Evolutionary conservation across 2,329 filamentous ascomycete species (phyloP), one percentile per base, ranked within the genome.

Genomic region (Cordyceps cicadae): DNA sequence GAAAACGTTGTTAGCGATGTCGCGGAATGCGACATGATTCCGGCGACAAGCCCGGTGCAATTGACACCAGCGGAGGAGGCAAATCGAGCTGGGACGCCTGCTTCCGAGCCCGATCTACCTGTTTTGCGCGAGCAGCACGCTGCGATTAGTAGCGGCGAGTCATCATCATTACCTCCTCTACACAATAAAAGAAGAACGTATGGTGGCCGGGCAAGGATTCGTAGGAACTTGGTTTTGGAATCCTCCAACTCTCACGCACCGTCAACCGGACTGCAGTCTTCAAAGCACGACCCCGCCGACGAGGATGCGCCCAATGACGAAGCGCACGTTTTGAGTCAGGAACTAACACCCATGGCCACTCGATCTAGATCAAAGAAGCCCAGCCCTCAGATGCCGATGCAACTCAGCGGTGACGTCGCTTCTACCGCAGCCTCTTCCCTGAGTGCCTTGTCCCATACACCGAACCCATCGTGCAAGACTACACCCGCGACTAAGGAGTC

Each of bases 361-460:
- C 45, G 59, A 12, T 55, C 59, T 11, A 17, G 53, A 52, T 21
- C 53, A 3, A 61, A 56, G 19, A 56, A n/a, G 26, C 52, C 48
- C 8, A 43, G 32, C n/a, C 48, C 49, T 17, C 24, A 17, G 12
- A 62, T 48, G 19, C 54, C 54, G 12, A 32, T 53, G 12, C 39
- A 45, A 21, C 49, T 51, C n/a, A 50, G 49, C 32, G 43, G 45
- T 15, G 54, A 62, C 4, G 54, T 59, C 9, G 32, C 43, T 46
- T 43, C 49, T 2, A 54, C 60, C 8, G 53, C 54, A 48, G 54
- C 45, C n/a, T 62, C 60, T 3, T 43, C 71, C 5, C 67, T 80
- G 12, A 79, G 75, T 59, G 65, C 70, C 24, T 63, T 79, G 15
- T 74, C 74, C 1, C 67, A 69, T 0, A 79, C 78, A 0, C 77